Evolutionary conservation across 495 filamentous ascomycete species (phyloP).

Genomic region (Letharia lupina): DNA sequence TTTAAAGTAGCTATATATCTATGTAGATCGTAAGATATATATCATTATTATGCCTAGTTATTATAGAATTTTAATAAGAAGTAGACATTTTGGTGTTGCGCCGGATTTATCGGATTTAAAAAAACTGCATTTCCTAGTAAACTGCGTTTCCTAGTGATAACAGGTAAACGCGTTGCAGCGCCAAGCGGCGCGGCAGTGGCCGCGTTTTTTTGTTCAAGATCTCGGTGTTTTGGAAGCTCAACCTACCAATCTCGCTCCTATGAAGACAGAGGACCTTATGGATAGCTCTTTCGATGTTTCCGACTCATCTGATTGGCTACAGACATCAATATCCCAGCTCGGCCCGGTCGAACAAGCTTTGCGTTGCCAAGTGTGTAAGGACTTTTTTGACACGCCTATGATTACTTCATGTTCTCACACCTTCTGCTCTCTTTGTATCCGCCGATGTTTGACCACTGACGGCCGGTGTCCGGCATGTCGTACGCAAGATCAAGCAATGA

Average conservation of each 20-base stretch:
- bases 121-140: too few species aligned
- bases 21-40: too few species aligned
- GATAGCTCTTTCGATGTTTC: constrained; percentile 53
- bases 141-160: too few species aligned
- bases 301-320: constrained; percentile 89
- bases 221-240: not conserved
- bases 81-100: too few species aligned
- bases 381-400: constrained; percentile 89
- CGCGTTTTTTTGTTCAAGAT: not conserved
- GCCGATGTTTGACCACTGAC: constrained; percentile 68
- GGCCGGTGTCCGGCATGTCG: constrained; percentile 84
- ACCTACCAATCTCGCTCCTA: not conserved
- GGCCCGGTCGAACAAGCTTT: constrained; percentile 73
- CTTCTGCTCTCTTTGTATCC: constrained; percentile 94
- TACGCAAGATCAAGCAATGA: constrained; percentile 65
- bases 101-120: too few species aligned
- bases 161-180: not conserved
- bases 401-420: constrained; percentile 92
- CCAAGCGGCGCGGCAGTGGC: not conserved
- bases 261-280: constrained; percentile 27
- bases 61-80: too few species aligned
- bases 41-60: too few species aligned
- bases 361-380: constrained; percentile 95
- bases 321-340: constrained; percentile 65
- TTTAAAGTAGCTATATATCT: too few species aligned